These are phyloP conservation scores for Nelumbo lutea DNA, from an alignment of 164 flowering plant species.

Conservation along the genomic window DNA sequence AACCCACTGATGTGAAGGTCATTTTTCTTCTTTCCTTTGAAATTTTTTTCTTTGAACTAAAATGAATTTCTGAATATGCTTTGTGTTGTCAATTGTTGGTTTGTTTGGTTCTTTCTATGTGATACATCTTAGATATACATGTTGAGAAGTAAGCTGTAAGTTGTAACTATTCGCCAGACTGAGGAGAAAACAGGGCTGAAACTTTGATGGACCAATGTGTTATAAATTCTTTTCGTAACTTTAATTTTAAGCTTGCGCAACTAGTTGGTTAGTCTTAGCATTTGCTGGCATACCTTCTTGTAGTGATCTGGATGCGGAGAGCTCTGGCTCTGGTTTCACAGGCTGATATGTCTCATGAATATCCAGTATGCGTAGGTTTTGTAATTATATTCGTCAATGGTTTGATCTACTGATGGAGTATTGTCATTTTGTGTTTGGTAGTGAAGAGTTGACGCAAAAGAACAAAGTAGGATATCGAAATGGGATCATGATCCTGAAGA, in stretches of 20 bases:
- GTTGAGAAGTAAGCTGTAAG: background rate
- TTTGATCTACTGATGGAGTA: background rate
- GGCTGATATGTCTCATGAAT: background rate
- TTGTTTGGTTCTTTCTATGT: background rate
- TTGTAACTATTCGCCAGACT: background rate
- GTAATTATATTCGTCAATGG: background rate
- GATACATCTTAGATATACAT: background rate
- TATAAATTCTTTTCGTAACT: background rate
- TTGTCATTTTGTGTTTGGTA: background rate
- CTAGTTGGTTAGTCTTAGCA: background rate
- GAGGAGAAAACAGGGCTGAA: background rate
- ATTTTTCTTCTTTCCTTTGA: constrained; percentile 2
- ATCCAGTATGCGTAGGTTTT: background rate
- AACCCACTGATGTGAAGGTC: constrained; percentile 77
- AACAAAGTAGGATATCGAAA: background rate
- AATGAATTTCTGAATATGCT: background rate
- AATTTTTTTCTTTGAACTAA: background rate
- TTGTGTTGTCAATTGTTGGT: background rate
- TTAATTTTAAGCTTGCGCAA: background rate
- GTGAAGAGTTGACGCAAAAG: background rate
- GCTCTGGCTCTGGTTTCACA: background rate
- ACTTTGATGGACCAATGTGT: background rate
- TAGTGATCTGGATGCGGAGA: background rate
- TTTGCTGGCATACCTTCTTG: too few relatives aligned
- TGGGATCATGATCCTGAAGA: background rate